Evolutionary conservation across 768 basidiomycete genomes (phyloP), one percentile per base, ranked within the genome.

Genomic region (Boletus rubropictus): DNA sequence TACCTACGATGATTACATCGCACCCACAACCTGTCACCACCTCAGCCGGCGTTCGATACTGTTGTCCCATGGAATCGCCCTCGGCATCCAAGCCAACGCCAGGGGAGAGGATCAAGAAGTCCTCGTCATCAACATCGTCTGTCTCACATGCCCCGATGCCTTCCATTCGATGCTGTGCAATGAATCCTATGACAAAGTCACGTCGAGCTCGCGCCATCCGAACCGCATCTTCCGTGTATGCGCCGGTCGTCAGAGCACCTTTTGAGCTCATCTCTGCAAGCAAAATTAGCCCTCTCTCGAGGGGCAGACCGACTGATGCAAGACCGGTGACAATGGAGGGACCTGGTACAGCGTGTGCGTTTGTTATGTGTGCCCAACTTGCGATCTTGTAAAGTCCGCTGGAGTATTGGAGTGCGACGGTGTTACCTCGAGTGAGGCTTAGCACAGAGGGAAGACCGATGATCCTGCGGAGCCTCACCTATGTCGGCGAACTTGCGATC

Each of bases 401-500:
- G 1, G 90, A 87, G 69, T 99, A 99, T 64, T 99, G 96, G 20
- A 97, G 72, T 7, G 84, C 81, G 49, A 98, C 96, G 7, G 96
- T 98, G 69, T 97, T 97, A 36, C 96, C 96, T 99, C 10, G 40
- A 53, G 14, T 40, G n/a, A 39, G 50, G 36, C 8, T 42, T 7
- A 50, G 39, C 14, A 29, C 34, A 7, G 46, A 40, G 15, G 39
- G 38, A 27, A 21, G 28, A 42, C 40, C 4, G 5, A 14, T 31
- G 20, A 36, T 8, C 4, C 14, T 17, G 39, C 7, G 15, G 42
- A 12, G 28, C 56, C 78, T 58, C 52, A 93, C 95, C 95, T 43
- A 99, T 98, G 67, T 99, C 96, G 4, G 96, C 95, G 59, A 99
- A 99, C 68, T 99, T 99, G 54, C 96, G 77, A 72, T 99, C 96